A percentile compares a stretch with the other conserved stretches of the same genome.
Evolutionary conservation across 2,329 filamentous ascomycete genomes (phyloP).

Genomic region (Nannizziopsis arthrosporioides): DNA sequence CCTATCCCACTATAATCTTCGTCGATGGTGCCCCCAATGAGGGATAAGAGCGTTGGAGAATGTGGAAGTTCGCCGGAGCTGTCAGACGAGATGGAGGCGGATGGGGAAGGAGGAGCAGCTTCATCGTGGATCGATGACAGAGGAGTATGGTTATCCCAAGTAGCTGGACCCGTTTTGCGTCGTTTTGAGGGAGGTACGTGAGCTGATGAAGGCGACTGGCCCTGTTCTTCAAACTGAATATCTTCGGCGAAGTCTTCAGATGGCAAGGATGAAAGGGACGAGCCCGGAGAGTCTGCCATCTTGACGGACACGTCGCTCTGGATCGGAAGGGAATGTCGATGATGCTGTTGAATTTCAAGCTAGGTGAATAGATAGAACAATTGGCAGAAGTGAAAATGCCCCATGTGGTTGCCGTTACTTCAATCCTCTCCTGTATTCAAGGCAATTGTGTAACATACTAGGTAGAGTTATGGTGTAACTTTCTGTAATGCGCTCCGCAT

Average conservation of each 20-base stretch:
- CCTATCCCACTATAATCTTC: constrained; percentile 58
- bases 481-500: too few species aligned
- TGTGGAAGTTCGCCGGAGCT: constrained; percentile 74
- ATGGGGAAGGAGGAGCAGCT: constrained; percentile 37
- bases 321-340: background rate
- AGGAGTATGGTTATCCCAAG: constrained; percentile 42
- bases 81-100: constrained; percentile 73
- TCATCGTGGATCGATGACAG: constrained; percentile 34
- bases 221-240: constrained; percentile 41
- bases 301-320: too few species aligned
- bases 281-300: constrained; percentile 48
- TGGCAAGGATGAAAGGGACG: constrained; percentile 53
- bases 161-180: constrained; percentile 34
- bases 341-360: too few species aligned
- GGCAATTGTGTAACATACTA: too few species aligned
- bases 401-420: too few species aligned
- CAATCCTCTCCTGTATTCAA: too few species aligned
- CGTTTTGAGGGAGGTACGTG: constrained; percentile 40
- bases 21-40: constrained; percentile 32
- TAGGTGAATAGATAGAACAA: too few species aligned
- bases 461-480: too few species aligned
- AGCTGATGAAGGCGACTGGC: constrained; percentile 29
- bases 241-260: constrained; percentile 53
- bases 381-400: too few species aligned
- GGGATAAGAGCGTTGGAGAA: constrained; percentile 46